phyloP scores from a whole-genome alignment of 2,329 filamentous ascomycete genomes.

The Calonectria naviculata region DNA sequence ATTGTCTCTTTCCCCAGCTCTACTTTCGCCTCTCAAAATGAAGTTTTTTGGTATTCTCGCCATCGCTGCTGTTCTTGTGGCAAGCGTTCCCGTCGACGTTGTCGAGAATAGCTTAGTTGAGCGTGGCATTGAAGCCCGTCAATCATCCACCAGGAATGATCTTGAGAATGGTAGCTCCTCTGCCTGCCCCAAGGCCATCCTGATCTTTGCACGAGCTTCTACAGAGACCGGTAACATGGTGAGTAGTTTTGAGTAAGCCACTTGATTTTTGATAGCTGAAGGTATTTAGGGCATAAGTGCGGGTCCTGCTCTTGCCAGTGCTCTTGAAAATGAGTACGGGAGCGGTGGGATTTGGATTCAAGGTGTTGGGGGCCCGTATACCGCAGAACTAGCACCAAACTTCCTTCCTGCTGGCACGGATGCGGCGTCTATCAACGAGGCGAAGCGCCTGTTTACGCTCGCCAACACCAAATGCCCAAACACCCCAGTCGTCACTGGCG shows the following conservation, averaged over 20 bases:
- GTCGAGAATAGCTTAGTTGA: background rate
- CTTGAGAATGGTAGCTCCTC: slow-evolving; percentile 41
- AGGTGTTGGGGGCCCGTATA: slow-evolving; percentile 57
- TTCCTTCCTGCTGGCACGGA: slow-evolving; percentile 51
- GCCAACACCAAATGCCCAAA: slow-evolving; percentile 56
- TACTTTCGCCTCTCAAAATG: background rate
- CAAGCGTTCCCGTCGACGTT: background rate
- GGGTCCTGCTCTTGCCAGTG: slow-evolving; percentile 43
- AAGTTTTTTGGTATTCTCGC: background rate
- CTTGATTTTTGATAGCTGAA: background rate
- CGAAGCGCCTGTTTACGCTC: slow-evolving; percentile 50
- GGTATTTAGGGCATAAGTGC: slow-evolving; percentile 39
- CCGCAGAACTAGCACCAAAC: slow-evolving; percentile 49
- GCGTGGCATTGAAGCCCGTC: slow-evolving; percentile 26
- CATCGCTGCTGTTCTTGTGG: background rate
- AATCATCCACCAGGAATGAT: slow-evolving; percentile 39
- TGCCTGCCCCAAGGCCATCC: slow-evolving; percentile 49
- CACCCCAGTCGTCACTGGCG: slow-evolving; percentile 54
- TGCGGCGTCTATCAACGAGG: slow-evolving; percentile 51
- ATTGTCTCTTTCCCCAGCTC: background rate
- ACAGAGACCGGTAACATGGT: slow-evolving; percentile 53
- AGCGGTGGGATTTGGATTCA: slow-evolving; percentile 51
- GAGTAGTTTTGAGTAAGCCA: background rate
- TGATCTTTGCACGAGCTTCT: slow-evolving; percentile 53
- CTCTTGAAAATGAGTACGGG: slow-evolving; percentile 43